phyloP scores from a whole-genome alignment of 2,329 filamentous ascomycete genomes.

The Aureobasidium vineae region DNA sequence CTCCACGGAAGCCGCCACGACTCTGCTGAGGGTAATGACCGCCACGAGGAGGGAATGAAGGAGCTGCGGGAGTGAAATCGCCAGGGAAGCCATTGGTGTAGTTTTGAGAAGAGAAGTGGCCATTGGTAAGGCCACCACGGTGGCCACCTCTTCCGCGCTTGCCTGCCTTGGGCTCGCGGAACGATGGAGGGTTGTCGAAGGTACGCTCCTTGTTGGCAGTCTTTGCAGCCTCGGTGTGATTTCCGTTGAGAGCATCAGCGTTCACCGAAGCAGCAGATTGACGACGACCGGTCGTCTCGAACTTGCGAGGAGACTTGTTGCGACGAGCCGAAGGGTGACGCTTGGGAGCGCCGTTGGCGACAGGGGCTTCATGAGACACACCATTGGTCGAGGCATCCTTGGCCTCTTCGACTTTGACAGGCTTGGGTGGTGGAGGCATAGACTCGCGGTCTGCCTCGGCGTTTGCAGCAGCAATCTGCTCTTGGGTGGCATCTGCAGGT shows the following conservation, averaged over 20 bases:
- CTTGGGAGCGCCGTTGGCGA: conserved; percentile 10
- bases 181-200: conserved; percentile 7
- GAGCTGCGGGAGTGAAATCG: conserved; percentile 33
- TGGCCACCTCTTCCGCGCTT: conserved; percentile 36
- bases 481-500: not conserved
- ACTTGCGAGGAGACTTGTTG: conserved; percentile 30
- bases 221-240: conserved; percentile 5
- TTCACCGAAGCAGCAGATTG: conserved; percentile 11
- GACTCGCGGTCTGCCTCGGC: conserved; percentile 34
- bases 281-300: conserved; percentile 21
- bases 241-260: conserved; percentile 4
- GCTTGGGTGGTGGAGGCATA: conserved; percentile 33
- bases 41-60: conserved; percentile 36
- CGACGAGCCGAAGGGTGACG: conserved; percentile 22
- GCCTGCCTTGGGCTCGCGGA: conserved; percentile 28
- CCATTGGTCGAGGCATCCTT: conserved; percentile 14
- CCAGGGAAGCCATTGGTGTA: conserved; percentile 30
- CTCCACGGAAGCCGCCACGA: conserved; percentile 49
- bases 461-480: conserved; percentile 17
- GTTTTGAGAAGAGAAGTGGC: conserved; percentile 37
- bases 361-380: not conserved
- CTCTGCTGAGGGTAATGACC: conserved; percentile 37
- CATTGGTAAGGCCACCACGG: conserved; percentile 37
- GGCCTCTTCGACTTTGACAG: conserved; percentile 26
- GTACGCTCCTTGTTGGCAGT: conserved; percentile 7